A percentile compares a stretch with the other conserved stretches of the same genome.
These are phyloP conservation scores for Scytalidium lignicola DNA, from an alignment of 2,329 filamentous ascomycete species.

Conservation along the genomic window DNA sequence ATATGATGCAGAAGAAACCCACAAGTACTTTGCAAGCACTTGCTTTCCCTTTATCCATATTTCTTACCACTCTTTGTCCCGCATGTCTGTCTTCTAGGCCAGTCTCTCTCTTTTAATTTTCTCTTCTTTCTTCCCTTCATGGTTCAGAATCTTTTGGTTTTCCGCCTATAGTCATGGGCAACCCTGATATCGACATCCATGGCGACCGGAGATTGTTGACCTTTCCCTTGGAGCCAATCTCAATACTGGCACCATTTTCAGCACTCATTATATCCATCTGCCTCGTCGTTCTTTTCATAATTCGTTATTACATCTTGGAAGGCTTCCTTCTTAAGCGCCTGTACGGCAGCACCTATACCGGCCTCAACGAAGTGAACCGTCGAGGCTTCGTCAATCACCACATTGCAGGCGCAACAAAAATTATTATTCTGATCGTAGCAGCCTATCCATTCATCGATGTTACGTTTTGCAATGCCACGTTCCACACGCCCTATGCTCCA, in stretches of 20 bases:
- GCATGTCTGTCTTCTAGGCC: no score
- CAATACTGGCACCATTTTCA: conserved; percentile 20
- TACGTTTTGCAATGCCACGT: conserved; percentile 27
- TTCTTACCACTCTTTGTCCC: no score
- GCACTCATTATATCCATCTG: conserved; percentile 23
- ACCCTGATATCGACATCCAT: neutral
- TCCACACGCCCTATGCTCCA: conserved; percentile 27
- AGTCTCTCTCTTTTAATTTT: no score
- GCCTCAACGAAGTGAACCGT: conserved; percentile 30
- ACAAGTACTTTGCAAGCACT: no score
- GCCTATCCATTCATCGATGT: conserved; percentile 38
- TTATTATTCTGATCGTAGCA: conserved; percentile 33
- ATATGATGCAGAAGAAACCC: no score
- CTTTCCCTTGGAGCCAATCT: conserved; percentile 20
- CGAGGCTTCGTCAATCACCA: conserved; percentile 42
- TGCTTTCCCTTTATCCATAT: no score
- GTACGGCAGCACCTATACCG: conserved; percentile 31
- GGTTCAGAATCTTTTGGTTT: no score
- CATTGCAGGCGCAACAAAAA: conserved; percentile 36
- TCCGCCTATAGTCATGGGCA: neutral
- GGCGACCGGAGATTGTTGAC: neutral
- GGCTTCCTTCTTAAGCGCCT: conserved; percentile 29
- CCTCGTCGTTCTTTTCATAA: conserved; percentile 21
- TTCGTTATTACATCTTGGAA: conserved; percentile 33
- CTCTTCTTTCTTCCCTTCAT: no score